Conservation (phyloP, 306 rosid genomes). For the Cicer cuneatum region DNA sequence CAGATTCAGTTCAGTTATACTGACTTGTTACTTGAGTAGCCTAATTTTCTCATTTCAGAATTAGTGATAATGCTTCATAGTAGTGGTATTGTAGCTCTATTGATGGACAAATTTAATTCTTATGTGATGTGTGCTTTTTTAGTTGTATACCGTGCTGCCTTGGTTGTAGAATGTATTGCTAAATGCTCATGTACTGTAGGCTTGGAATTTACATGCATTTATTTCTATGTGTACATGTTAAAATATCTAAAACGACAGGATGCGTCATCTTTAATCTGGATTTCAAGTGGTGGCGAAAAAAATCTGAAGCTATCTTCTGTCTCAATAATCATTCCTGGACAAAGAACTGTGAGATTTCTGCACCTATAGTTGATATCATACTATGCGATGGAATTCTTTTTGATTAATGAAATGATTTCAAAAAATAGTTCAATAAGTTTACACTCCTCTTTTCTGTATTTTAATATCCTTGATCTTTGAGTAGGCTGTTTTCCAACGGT, state of each 20-base stretch:
- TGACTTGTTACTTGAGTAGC: background rate
- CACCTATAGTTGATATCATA: conserved; percentile 36
- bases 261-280: conserved; percentile 86
- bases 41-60: background rate
- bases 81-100: conserved; percentile 5
- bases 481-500: conserved; percentile 92
- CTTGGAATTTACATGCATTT: conserved; percentile 24
- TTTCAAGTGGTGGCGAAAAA: conserved; percentile 82
- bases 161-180: conserved; percentile 27
- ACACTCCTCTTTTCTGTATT: conserved; percentile 25
- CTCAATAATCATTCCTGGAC: conserved; percentile 91
- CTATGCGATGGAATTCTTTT: conserved; percentile 15
- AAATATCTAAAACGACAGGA: conserved; percentile 64
- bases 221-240: conserved; percentile 34
- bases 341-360: conserved; percentile 87
- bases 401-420: conserved; percentile 24
- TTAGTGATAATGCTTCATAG: background rate
- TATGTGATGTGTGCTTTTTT: conserved; percentile 12
- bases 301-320: conserved; percentile 84
- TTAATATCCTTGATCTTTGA: conserved; percentile 36
- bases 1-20: background rate
- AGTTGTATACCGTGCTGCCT: background rate
- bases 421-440: conserved; percentile 37
- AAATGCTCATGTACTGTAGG: conserved; percentile 7
- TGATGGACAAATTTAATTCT: background rate